Percentiles rank a stretch among this genome's conserved stretches.
These are phyloP conservation scores for Paecilomyces sp. DNA, from an alignment of 2,329 filamentous ascomycete genomes.

Conservation along the genomic window DNA sequence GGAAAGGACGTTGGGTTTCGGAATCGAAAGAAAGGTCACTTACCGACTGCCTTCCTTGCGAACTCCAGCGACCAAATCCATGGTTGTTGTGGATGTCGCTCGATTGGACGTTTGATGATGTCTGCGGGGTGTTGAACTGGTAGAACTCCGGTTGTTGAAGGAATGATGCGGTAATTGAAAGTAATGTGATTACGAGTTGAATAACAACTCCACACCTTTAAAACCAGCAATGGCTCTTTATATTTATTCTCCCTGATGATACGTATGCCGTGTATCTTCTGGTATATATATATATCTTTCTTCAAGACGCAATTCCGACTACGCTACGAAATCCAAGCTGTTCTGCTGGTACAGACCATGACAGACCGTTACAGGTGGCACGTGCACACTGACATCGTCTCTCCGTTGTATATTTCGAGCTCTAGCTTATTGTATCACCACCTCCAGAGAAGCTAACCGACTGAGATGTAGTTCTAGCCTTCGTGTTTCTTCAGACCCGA, in stretches of 20 bases:
- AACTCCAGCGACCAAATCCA: constrained; percentile 91
- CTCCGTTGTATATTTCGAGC: not conserved
- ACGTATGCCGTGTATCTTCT: not conserved
- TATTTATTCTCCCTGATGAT: not conserved
- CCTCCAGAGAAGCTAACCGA: not conserved
- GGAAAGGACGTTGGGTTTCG: not conserved
- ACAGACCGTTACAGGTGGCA: constrained; percentile 7
- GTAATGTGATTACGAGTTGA: not conserved
- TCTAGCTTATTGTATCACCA: not conserved
- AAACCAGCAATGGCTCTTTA: not conserved
- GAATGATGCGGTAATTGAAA: not conserved
- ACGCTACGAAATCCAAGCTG: not conserved
- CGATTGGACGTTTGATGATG: not conserved
- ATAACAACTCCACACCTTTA: not conserved
- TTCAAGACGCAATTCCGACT: not conserved
- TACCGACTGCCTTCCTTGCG: constrained; percentile 79
- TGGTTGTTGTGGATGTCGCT: constrained; percentile 30
- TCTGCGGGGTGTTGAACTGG: not conserved
- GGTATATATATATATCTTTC: not conserved
- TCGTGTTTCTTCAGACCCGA: constrained; percentile 6
- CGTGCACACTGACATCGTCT: constrained; percentile 9
- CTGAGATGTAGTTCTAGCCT: not conserved
- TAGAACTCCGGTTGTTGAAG: not conserved
- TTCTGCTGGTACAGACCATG: not conserved
- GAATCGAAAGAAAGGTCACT: constrained; percentile 6